Percentiles rank a stretch among this genome's conserved stretches.
Conservation (phyloP, 306 rosid genomes). For the Corylus americana region DNA sequence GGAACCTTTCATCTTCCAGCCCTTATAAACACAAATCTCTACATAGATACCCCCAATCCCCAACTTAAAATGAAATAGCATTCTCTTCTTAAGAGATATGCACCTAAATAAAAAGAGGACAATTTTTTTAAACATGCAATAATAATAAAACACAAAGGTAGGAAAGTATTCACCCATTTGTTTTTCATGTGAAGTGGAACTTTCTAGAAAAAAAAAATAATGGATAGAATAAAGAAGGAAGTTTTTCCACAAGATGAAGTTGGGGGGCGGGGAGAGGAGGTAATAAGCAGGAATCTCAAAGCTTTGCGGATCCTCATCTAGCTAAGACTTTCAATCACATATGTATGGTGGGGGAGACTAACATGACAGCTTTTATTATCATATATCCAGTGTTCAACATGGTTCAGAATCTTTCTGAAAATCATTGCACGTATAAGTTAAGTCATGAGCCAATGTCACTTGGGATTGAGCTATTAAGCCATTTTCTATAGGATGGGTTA, state of each 20-base stretch:
- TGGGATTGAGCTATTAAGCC: neutral
- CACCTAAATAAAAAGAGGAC: neutral
- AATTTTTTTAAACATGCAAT: neutral
- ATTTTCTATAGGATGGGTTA: neutral
- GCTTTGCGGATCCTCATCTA: no score
- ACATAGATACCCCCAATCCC: neutral
- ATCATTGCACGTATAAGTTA: neutral
- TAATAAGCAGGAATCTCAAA: no score
- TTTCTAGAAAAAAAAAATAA: neutral
- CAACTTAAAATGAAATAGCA: neutral
- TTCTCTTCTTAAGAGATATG: neutral
- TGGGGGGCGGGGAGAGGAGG: no score
- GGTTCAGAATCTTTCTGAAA: neutral
- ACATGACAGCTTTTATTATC: no score
- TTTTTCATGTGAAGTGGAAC: neutral
- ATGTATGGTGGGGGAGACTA: no score
- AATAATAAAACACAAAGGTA: neutral
- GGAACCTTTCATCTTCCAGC: neutral
- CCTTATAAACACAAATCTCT: neutral
- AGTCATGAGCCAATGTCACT: neutral
- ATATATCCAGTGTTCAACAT: no score
- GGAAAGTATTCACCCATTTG: neutral
- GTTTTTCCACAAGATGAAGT: no score
- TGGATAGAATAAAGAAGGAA: neutral
- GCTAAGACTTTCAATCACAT: no score